phyloP scores from a whole-genome alignment of 2,329 filamentous ascomycete species.

The Alternaria sp. region DNA sequence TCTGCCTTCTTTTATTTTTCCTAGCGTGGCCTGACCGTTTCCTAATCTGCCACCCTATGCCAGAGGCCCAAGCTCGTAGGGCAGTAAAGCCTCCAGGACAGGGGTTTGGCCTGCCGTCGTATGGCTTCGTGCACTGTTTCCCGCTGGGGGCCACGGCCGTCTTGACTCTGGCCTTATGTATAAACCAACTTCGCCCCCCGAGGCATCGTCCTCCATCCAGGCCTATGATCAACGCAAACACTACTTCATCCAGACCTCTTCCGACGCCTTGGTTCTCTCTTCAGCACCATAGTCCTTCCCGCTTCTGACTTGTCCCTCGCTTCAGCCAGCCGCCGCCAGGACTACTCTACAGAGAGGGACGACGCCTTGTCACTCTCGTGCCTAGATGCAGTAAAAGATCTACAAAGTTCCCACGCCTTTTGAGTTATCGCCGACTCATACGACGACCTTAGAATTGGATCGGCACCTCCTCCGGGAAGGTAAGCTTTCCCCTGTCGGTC shows the following conservation, averaged over 20 bases:
- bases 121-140: constrained; percentile 44
- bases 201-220: constrained; percentile 40
- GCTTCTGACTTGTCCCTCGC: constrained; percentile 35
- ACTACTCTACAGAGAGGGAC: constrained; percentile 26
- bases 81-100: constrained; percentile 36
- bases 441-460: constrained; percentile 35
- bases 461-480: constrained; percentile 38
- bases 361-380: constrained; percentile 36
- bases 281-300: constrained; percentile 20
- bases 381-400: constrained; percentile 39
- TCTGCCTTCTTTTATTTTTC: constrained; percentile 47
- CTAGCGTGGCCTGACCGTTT: constrained; percentile 49
- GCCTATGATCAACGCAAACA: constrained; percentile 45
- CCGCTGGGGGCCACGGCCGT: constrained; percentile 42
- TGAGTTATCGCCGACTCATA: constrained; percentile 41
- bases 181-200: constrained; percentile 50
- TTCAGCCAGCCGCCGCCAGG: constrained; percentile 40
- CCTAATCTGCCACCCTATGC: constrained; percentile 46
- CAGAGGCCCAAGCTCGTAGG: constrained; percentile 45
- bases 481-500: constrained; percentile 46
- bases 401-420: constrained; percentile 27
- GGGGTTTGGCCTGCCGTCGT: constrained; percentile 38
- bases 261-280: constrained; percentile 19
- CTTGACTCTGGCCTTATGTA: constrained; percentile 43
- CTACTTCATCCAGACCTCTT: constrained; percentile 30